Percentiles rank a stretch among this genome's conserved stretches.
Evolutionary conservation across 305 asterid genomes (phyloP).

Genomic region (Fraxinus paxiana): DNA sequence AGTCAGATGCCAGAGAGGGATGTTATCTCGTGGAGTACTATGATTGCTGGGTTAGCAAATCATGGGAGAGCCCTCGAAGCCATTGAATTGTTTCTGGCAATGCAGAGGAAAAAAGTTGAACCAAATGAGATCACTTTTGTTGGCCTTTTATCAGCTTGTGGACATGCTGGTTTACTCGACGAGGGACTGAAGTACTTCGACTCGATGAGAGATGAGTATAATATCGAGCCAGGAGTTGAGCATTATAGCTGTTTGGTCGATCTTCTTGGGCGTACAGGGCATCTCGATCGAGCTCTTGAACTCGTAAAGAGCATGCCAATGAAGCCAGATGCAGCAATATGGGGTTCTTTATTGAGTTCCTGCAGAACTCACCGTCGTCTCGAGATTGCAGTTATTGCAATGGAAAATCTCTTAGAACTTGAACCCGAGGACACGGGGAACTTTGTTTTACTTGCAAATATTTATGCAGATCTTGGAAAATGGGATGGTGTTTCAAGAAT

Average conservation of each 20-base stretch:
- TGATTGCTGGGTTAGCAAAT: conserved; percentile 65
- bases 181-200: conserved; percentile 62
- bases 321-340: conserved; percentile 68
- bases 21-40: conserved; percentile 73
- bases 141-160: conserved; percentile 81
- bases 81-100: conserved; percentile 44
- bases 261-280: conserved; percentile 70
- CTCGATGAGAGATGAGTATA: conserved; percentile 44
- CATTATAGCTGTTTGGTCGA: conserved; percentile 83
- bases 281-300: conserved; percentile 52
- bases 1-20: conserved; percentile 41
- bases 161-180: conserved; percentile 64
- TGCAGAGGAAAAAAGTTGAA: conserved; percentile 42
- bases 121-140: conserved; percentile 81
- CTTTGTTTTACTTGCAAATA: conserved; percentile 61
- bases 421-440: conserved; percentile 76
- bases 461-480: conserved; percentile 66
- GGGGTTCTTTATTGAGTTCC: conserved; percentile 80
- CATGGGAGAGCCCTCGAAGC: conserved; percentile 77
- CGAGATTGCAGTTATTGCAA: conserved; percentile 60
- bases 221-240: conserved; percentile 58
- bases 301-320: conserved; percentile 54
- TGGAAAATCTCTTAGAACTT: conserved; percentile 53
- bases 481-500: conserved; percentile 74
- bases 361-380: conserved; percentile 62